Percentiles rank a stretch among this genome's conserved stretches.
These are phyloP conservation scores for Pyrenochaeta sp. DNA, from an alignment of 2,329 filamentous ascomycete species.

Conservation along the genomic window DNA sequence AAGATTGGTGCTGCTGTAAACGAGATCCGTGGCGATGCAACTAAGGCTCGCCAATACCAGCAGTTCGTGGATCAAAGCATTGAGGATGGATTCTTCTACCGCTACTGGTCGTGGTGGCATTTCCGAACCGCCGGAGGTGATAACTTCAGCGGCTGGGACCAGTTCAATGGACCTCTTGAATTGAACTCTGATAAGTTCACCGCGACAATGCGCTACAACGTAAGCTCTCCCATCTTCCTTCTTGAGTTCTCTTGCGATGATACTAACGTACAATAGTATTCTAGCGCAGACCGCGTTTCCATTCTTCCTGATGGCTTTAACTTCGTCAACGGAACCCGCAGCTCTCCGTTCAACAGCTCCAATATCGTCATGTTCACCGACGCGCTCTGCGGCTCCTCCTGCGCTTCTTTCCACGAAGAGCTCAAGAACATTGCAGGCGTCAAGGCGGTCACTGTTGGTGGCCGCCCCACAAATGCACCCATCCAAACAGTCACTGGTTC, in stretches of 20 bases:
- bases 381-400: slow-evolving; percentile 66
- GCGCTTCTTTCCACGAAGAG: slow-evolving; percentile 64
- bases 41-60: slow-evolving; percentile 13
- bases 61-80: slow-evolving; percentile 5
- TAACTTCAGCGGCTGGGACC: slow-evolving; percentile 53
- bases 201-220: slow-evolving; percentile 42
- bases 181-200: slow-evolving; percentile 51
- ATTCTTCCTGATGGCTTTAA: slow-evolving; percentile 21
- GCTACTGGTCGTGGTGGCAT: slow-evolving; percentile 34
- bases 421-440: slow-evolving; percentile 62
- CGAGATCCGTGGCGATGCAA: slow-evolving; percentile 28
- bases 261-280: slow-evolving; percentile 21
- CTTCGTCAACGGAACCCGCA: slow-evolving; percentile 28
- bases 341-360: slow-evolving; percentile 47
- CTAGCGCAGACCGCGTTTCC: slow-evolving; percentile 28
- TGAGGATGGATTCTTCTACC: slow-evolving; percentile 19
- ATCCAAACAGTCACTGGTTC: slow-evolving; percentile 71
- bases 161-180: slow-evolving; percentile 53
- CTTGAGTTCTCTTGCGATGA: background rate
- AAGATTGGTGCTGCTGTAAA: slow-evolving; percentile 32
- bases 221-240: slow-evolving; percentile 14
- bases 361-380: slow-evolving; percentile 59
- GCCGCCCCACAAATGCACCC: slow-evolving; percentile 60
- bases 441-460: slow-evolving; percentile 65
- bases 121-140: slow-evolving; percentile 35